These are phyloP conservation scores for Ceratobasidium sp. DNA, from an alignment of 1,284 basidiomycete genomes.

Conservation along the genomic window DNA sequence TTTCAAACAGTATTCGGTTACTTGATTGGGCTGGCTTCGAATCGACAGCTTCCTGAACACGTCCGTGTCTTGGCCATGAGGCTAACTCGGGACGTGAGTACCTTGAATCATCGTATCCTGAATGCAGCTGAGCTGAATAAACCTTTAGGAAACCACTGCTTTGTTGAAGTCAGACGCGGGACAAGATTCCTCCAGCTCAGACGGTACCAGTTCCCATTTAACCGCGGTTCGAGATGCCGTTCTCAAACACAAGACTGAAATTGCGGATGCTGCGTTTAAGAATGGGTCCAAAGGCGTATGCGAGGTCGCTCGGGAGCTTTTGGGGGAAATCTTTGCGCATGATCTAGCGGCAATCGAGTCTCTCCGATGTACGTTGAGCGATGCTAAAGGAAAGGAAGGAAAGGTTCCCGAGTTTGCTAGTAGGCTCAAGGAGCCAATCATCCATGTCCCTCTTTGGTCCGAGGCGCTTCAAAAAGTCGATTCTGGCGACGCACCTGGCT, in stretches of 20 bases:
- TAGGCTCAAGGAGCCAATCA: conserved; percentile 22
- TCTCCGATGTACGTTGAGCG: conserved; percentile 8
- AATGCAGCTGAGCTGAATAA: background rate
- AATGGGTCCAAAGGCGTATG: background rate
- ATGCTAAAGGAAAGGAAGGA: background rate
- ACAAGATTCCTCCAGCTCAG: background rate
- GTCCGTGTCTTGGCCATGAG: conserved; percentile 12
- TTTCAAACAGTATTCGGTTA: conserved; percentile 72
- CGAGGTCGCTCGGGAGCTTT: conserved; percentile 1
- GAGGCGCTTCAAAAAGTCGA: conserved; percentile 22
- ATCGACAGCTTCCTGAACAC: conserved; percentile 5
- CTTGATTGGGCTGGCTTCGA: conserved; percentile 51
- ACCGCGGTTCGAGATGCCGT: conserved; percentile 21
- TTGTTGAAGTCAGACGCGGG: background rate
- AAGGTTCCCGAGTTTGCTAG: conserved; percentile 13
- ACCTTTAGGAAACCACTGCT: background rate
- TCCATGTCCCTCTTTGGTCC: conserved; percentile 20
- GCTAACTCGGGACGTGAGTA: conserved; percentile 2
- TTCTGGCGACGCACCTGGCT: background rate
- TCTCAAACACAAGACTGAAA: conserved; percentile 22
- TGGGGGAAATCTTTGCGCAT: conserved; percentile 6
- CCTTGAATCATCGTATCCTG: background rate
- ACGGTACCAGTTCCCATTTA: background rate
- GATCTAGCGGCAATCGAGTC: conserved; percentile 8
- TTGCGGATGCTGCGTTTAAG: conserved; percentile 16